phyloP scores from a whole-genome alignment of 768 basidiomycete genomes.

The Gautieria morchelliformis region DNA sequence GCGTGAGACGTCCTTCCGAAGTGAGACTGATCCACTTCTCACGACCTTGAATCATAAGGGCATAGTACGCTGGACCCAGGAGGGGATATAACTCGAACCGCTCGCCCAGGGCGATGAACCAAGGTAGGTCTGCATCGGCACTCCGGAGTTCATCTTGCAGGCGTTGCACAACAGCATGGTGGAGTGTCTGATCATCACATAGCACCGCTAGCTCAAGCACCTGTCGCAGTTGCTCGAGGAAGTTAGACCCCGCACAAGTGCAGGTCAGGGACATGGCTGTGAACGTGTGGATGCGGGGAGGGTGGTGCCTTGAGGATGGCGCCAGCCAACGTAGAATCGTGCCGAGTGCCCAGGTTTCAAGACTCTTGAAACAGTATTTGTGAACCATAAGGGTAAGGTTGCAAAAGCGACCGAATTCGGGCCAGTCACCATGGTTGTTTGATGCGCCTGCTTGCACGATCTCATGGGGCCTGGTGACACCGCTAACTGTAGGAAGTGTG shows the following conservation, averaged over 20 bases:
- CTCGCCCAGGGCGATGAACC: constrained; percentile 23
- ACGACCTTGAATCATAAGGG: constrained; percentile 19
- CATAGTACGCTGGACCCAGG: constrained; percentile 11
- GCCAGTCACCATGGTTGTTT: constrained; percentile 14
- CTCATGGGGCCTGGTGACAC: constrained; percentile 47
- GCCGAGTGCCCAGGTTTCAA: constrained; percentile 69
- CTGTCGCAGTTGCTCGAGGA: constrained; percentile 16
- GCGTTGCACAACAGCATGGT: constrained; percentile 33
- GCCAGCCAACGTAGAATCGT: constrained; percentile 62
- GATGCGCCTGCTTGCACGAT: constrained; percentile 38
- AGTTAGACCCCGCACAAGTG: constrained; percentile 19
- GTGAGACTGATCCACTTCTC: constrained; percentile 34
- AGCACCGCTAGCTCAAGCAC: constrained; percentile 53
- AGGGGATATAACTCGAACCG: constrained; percentile 22
- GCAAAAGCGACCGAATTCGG: constrained; percentile 45
- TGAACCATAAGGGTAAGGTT: constrained; percentile 58
- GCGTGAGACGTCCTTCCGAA: constrained; percentile 38
- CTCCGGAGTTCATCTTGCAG: constrained; percentile 51
- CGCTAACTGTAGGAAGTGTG: background rate
- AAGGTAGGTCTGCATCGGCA: constrained; percentile 42
- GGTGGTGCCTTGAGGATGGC: background rate
- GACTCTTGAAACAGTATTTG: constrained; percentile 67
- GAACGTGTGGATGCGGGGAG: constrained; percentile 27
- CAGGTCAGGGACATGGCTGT: constrained; percentile 39
- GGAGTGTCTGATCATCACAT: background rate